Percentiles rank a stretch among this genome's conserved stretches.
Conservation (phyloP, 768 basidiomycete species). For the Podaxis sp. region DNA sequence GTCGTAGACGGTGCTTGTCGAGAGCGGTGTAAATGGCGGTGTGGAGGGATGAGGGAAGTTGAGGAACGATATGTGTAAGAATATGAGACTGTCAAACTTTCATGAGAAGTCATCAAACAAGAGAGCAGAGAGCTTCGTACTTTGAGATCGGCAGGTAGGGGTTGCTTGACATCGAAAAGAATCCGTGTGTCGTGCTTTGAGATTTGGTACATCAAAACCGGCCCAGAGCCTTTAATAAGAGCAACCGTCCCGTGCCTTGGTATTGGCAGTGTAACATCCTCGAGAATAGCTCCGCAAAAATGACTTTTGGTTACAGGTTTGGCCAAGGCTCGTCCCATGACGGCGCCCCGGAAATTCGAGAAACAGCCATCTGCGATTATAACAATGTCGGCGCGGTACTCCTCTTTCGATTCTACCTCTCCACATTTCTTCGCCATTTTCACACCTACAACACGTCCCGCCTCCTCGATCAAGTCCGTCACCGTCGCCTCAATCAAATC, state of each 20-base stretch:
- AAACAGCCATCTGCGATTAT: slow-evolving; percentile 94
- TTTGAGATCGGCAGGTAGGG: slow-evolving; percentile 81
- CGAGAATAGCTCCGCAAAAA: slow-evolving; percentile 84
- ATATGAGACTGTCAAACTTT: slow-evolving; percentile 57
- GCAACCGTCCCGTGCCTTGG: slow-evolving; percentile 82
- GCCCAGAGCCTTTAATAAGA: slow-evolving; percentile 77
- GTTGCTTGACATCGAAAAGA: slow-evolving; percentile 84
- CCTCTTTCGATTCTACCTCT: slow-evolving; percentile 34
- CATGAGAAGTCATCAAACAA: slow-evolving; percentile 6
- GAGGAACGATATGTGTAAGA: slow-evolving; percentile 67
- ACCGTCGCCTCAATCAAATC: slow-evolving; percentile 86
- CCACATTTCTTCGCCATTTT: slow-evolving; percentile 47
- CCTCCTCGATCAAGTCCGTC: slow-evolving; percentile 66
- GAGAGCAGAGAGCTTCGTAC: slow-evolving; percentile 33
- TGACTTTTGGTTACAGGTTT: slow-evolving; percentile 66
- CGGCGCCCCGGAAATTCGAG: slow-evolving; percentile 79
- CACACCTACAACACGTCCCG: slow-evolving; percentile 61
- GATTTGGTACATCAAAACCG: slow-evolving; percentile 93
- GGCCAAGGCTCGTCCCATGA: slow-evolving; percentile 51
- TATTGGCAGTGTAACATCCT: slow-evolving; percentile 72
- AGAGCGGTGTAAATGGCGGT: slow-evolving; percentile 63
- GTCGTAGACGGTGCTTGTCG: slow-evolving; percentile 76
- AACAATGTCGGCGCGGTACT: slow-evolving; percentile 71
- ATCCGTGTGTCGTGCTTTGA: slow-evolving; percentile 87
- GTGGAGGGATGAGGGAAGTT: slow-evolving; percentile 75